Evolutionary conservation across 164 flowering plant genomes (phyloP).

Genomic region (Nymphaea thermarum): DNA sequence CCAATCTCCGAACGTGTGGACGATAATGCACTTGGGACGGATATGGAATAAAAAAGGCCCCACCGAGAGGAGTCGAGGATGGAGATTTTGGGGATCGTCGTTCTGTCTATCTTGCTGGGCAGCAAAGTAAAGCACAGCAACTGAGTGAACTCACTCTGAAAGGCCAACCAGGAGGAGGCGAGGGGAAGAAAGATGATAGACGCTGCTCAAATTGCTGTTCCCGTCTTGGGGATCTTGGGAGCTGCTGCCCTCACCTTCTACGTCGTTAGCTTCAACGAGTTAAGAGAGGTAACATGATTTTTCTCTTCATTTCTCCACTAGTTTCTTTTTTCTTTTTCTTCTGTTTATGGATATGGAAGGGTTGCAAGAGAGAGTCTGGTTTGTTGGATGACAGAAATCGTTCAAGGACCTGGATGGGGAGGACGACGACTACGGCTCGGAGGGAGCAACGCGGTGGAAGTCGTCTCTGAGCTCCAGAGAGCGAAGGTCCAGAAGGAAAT

Average conservation of each 20-base stretch:
- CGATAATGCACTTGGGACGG: too few species aligned
- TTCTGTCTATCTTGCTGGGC: too few species aligned
- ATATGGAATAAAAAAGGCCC: too few species aligned
- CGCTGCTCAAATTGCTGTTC: conserved; percentile 40
- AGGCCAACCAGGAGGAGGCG: background rate
- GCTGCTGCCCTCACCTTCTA: conserved; percentile 68
- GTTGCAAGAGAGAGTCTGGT: background rate
- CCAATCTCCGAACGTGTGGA: too few species aligned
- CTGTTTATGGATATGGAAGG: background rate
- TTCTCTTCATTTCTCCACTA: background rate
- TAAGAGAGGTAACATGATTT: conserved; percentile 40
- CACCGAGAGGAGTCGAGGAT: too few species aligned
- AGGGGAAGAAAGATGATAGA: conserved; percentile 3
- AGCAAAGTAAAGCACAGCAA: too few species aligned
- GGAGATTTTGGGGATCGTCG: too few species aligned
- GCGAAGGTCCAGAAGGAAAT: conserved; percentile 38
- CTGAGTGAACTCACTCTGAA: background rate
- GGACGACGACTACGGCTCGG: conserved; percentile 30
- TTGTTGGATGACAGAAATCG: conserved; percentile 34
- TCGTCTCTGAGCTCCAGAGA: conserved; percentile 43
- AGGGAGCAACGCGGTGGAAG: conserved; percentile 20
- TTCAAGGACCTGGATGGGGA: conserved; percentile 23
- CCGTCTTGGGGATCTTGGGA: conserved; percentile 50
- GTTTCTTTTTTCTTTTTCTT: background rate
- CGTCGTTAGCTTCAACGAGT: conserved; percentile 63